Percentiles rank a stretch among this genome's conserved stretches.
Conservation (phyloP, 345 rosid genomes). For the Barbarea vulgaris region DNA sequence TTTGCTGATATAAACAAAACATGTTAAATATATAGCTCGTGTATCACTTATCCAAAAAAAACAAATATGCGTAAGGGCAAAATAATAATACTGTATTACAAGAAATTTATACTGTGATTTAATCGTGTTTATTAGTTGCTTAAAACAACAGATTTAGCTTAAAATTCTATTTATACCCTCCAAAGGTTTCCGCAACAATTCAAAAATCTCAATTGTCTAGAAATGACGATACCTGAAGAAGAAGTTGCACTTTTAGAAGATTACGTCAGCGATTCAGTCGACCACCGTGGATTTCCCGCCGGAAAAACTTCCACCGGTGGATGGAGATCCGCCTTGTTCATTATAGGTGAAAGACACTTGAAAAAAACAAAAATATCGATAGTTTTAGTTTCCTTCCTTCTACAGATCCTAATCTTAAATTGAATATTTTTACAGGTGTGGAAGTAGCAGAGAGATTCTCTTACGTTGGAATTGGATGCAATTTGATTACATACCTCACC, state of each 20-base stretch:
- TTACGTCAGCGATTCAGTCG: conserved; percentile 33
- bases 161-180: neutral
- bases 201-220: neutral
- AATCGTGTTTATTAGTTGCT: conserved; percentile 8
- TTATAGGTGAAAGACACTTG: conserved; percentile 14
- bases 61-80: neutral
- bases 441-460: conserved; percentile 60
- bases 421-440: conserved; percentile 28
- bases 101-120: neutral
- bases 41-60: neutral
- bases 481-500: conserved; percentile 51
- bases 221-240: conserved; percentile 22
- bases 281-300: conserved; percentile 32
- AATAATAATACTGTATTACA: neutral
- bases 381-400: neutral
- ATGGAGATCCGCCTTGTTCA: conserved; percentile 40
- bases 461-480: conserved; percentile 47
- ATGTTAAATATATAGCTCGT: neutral
- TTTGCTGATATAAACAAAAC: neutral
- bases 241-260: conserved; percentile 28
- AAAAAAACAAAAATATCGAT: neutral
- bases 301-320: conserved; percentile 36
- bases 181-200: neutral
- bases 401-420: neutral
- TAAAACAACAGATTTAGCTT: neutral